Base-by-base conservation (phyloP, 2,329 filamentous ascomycete genomes). In the Xylariaceae sp. region DNA sequence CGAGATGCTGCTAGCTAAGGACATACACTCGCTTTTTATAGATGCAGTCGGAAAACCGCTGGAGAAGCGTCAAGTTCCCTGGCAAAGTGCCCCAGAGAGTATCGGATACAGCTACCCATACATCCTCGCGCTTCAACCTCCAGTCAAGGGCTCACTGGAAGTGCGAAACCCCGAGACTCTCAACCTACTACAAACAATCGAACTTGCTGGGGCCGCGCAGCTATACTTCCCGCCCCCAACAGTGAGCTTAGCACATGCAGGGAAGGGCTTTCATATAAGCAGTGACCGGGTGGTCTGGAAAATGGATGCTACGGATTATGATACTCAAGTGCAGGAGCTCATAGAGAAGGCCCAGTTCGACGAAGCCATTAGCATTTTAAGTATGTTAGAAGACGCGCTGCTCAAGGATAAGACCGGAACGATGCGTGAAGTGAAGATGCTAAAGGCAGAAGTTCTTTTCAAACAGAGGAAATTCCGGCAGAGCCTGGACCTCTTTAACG, bases 21-120 rank as follows among this genome's bases (percentile, higher is more conserved):
- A 99, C 64, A 91, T 97, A 65, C 96, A 97, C 70, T 96, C 92
- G 1, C 77, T 97, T 46, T 99, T 99, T 70, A 89, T 96, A 61
- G 88, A 94, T 53, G 83, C 88, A 9, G 81, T 91, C 24, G 94
- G 92, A 4, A 92, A 91, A 62, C 82, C 92, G 0, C 70, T 95
- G 27, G 88, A 92, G 37, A 91, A 90, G 72, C 81, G 88, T 50
- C 92, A 97, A 69, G 86, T 99, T n/a, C 92, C 92, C 1, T 99
- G 94, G 94, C 83, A 86, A 35, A 79, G 84, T 27, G 91, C 93
- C 1, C 95, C 94, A 1, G 92, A 97, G 65, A 88, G 88, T 50
- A 87, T 99, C 54, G 94, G 93, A 18, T 99, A 97, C 71, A 97
- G 92, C 18, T 99, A 99, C 70, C 94, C 94, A 0, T 99, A 97